Conservation (phyloP, 352 stramenopile genomes). For the Pythium plurisporium region DNA sequence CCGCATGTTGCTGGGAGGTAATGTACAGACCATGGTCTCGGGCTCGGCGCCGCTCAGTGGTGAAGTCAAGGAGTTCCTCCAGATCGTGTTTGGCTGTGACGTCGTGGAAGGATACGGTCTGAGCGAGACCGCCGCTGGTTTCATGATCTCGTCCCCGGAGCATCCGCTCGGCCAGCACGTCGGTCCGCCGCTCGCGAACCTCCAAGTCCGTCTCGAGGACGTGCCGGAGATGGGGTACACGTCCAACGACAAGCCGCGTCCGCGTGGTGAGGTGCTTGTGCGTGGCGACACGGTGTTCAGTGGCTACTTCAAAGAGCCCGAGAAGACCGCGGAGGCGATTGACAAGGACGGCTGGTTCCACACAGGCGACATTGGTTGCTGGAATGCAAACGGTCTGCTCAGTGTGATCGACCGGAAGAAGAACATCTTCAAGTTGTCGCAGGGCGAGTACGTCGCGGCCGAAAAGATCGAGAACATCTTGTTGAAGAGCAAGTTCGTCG, state of each 20-base stretch:
- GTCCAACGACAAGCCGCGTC: constrained; percentile 35
- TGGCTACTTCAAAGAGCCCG: constrained; percentile 94
- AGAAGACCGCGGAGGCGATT: constrained; percentile 89
- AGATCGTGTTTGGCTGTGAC: constrained; percentile 87
- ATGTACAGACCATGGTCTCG: constrained; percentile 88
- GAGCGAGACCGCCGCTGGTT: constrained; percentile 84
- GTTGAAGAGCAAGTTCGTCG: constrained; percentile 87
- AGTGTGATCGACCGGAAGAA: constrained; percentile 91
- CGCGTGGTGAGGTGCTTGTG: constrained; percentile 85
- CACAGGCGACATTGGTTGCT: constrained; percentile 94
- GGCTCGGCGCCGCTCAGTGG: constrained; percentile 90
- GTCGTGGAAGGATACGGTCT: constrained; percentile 95
- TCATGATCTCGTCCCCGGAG: constrained; percentile 33
- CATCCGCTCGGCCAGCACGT: constrained; percentile 82
- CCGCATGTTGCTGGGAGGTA: constrained; percentile 86
- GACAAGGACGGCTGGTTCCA: constrained; percentile 93
- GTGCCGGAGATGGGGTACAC: constrained; percentile 97
- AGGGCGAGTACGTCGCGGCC: constrained; percentile 95
- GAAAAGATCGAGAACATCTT: constrained; percentile 97
- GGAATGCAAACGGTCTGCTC: constrained; percentile 90
- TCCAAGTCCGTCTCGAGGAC: constrained; percentile 92
- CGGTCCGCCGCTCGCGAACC: constrained; percentile 74
- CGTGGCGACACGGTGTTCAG: constrained; percentile 77
- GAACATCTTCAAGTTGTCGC: constrained; percentile 92
- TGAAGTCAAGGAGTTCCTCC: constrained; percentile 93